A percentile compares a stretch with the other conserved stretches of the same genome.
These are phyloP conservation scores for Ramalina intermedia DNA, from an alignment of 495 filamentous ascomycete genomes.

Conservation along the genomic window DNA sequence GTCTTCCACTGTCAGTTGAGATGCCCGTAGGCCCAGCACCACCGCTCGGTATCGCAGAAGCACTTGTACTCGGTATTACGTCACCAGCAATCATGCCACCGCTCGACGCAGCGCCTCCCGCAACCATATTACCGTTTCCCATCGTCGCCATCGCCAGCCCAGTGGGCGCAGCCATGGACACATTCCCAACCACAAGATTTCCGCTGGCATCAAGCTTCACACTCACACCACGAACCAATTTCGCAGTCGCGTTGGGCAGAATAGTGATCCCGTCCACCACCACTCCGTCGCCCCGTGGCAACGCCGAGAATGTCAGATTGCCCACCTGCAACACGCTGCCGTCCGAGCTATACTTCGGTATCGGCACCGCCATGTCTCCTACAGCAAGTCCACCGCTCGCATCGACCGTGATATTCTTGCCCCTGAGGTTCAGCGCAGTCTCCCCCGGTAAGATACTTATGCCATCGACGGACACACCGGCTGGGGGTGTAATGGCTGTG, in stretches of 20 bases:
- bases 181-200: neutral
- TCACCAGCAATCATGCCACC: neutral
- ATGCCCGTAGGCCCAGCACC: too few species aligned
- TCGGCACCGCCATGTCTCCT: neutral
- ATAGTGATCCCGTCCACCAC: slow-evolving; percentile 1
- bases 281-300: neutral
- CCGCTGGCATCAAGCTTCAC: neutral
- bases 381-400: neutral
- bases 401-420: slow-evolving; percentile 9
- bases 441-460: slow-evolving; percentile 12
- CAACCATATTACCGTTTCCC: too few species aligned
- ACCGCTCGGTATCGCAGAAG: too few species aligned
- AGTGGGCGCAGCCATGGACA: neutral
- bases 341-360: neutral
- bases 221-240: neutral
- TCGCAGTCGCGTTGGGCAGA: neutral
- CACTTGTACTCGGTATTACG: too few species aligned
- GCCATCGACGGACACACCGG: slow-evolving; percentile 3
- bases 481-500: neutral
- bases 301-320: neutral
- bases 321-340: neutral
- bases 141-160: neutral
- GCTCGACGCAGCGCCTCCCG: neutral
- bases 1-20: too few species aligned
- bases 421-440: slow-evolving; percentile 8